A percentile compares a stretch with the other conserved stretches of the same genome.
phyloP scores from a whole-genome alignment of 495 filamentous ascomycete genomes.

The Xylaria venustula region DNA sequence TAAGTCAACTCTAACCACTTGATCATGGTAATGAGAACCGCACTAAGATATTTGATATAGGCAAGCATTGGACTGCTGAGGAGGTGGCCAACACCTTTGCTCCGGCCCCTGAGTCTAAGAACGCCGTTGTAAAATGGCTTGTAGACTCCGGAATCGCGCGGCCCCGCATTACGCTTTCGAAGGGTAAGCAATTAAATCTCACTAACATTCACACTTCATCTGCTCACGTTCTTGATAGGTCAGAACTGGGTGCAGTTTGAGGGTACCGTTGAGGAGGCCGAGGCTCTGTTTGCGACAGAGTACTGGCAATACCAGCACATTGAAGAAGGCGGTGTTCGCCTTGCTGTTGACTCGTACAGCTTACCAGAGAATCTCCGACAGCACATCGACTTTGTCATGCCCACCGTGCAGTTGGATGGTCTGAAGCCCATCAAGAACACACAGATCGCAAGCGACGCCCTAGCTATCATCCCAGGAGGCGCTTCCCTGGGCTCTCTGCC shows the following conservation, averaged over 20 bases:
- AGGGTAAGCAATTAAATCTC: slow-evolving; percentile 2
- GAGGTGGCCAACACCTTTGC: slow-evolving; percentile 15
- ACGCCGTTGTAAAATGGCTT: slow-evolving; percentile 15
- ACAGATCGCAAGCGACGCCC: not conserved
- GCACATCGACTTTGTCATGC: slow-evolving; percentile 32
- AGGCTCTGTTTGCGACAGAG: slow-evolving; percentile 52
- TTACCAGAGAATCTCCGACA: slow-evolving; percentile 20
- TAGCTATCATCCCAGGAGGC: not conserved
- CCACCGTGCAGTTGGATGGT: slow-evolving; percentile 29
- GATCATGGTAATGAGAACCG: not conserved
- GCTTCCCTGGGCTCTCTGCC: slow-evolving; percentile 14
- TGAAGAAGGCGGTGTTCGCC: slow-evolving; percentile 39
- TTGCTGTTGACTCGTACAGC: slow-evolving; percentile 45
- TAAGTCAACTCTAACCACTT: slow-evolving; percentile 43
- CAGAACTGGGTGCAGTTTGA: slow-evolving; percentile 50
- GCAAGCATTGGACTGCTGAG: slow-evolving; percentile 19
- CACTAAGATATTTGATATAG: not conserved
- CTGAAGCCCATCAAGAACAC: slow-evolving; percentile 18
- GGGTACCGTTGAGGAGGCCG: slow-evolving; percentile 50
- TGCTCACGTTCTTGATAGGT: slow-evolving; percentile 3
- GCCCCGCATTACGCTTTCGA: not conserved
- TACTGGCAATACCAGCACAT: slow-evolving; percentile 55
- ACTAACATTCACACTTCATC: not conserved
- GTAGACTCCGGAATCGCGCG: slow-evolving; percentile 13
- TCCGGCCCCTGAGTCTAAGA: slow-evolving; percentile 12